phyloP scores from a whole-genome alignment of 257 asterid genomes.

The Anisodus tanguticus region DNA sequence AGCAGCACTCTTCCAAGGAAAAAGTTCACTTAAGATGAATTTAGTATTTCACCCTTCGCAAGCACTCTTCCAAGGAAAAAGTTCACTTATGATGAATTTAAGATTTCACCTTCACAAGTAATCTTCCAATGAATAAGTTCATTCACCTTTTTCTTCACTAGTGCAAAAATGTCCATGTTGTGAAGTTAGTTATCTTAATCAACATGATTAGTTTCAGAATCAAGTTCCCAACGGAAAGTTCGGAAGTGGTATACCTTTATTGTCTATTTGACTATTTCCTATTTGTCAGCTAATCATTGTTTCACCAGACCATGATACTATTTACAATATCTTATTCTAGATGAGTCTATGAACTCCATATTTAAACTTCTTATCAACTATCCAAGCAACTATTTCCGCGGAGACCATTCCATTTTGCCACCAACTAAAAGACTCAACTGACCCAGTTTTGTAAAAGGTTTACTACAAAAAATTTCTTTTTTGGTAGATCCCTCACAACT shows the following conservation, averaged over 20 bases:
- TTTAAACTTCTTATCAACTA: neutral
- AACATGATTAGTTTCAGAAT: slow-evolving; percentile 2
- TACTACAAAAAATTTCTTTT: neutral
- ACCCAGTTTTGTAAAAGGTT: neutral
- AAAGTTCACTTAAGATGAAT: too few species aligned
- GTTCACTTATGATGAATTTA: neutral
- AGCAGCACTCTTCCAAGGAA: too few species aligned
- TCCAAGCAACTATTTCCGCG: neutral
- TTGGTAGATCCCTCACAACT: neutral
- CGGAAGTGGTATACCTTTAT: neutral
- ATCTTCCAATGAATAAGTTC: neutral
- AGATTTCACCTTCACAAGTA: slow-evolving; percentile 16
- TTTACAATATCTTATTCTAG: neutral
- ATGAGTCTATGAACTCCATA: neutral
- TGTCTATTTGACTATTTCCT: neutral
- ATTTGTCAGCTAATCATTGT: neutral
- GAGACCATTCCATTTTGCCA: neutral
- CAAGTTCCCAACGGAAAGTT: neutral
- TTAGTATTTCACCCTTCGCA: neutral
- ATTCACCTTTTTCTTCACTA: neutral
- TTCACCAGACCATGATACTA: neutral
- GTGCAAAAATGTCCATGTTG: neutral
- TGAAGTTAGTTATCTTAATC: neutral
- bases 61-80: neutral
- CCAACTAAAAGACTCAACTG: neutral